Conservation (phyloP, 352 stramenopile genomes). For the Phytophthora constricta region DNA sequence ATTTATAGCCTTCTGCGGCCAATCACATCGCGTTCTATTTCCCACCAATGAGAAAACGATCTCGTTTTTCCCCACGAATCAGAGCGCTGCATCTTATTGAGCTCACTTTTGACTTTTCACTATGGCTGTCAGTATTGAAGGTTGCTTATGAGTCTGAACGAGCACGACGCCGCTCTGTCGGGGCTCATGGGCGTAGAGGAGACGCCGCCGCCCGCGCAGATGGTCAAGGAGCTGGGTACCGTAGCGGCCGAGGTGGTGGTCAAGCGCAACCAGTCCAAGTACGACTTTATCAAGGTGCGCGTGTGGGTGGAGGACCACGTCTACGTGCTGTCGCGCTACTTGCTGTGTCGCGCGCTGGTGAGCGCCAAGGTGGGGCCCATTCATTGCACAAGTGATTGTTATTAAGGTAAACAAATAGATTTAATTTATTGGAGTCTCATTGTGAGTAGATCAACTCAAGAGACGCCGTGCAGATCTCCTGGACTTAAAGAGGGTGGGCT, state of each 20-base stretch:
- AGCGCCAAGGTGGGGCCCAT: constrained; percentile 69
- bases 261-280: constrained; percentile 90
- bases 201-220: constrained; percentile 41
- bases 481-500: constrained; percentile 88
- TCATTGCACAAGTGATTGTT: too few relatives aligned
- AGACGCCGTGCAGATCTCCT: constrained; percentile 90
- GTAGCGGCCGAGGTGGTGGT: constrained; percentile 56
- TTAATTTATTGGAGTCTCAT: too few relatives aligned
- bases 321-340: constrained; percentile 88
- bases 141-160: constrained; percentile 41
- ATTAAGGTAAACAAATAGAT: too few relatives aligned
- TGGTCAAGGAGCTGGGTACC: constrained; percentile 39
- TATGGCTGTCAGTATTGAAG: constrained; percentile 28
- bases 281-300: constrained; percentile 91
- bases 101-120: not conserved
- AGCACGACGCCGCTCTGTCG: constrained; percentile 36
- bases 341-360: constrained; percentile 85
- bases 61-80: constrained; percentile 18
- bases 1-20: too few relatives aligned
- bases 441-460: constrained; percentile 86
- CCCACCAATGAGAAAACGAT: constrained; percentile 13
- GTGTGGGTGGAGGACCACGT: constrained; percentile 91
- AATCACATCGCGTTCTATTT: not conserved
- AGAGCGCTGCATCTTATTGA: not conserved
- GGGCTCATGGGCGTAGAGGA: constrained; percentile 40